phyloP scores from a whole-genome alignment of 768 basidiomycete species.

The Tricholoma terreum region DNA sequence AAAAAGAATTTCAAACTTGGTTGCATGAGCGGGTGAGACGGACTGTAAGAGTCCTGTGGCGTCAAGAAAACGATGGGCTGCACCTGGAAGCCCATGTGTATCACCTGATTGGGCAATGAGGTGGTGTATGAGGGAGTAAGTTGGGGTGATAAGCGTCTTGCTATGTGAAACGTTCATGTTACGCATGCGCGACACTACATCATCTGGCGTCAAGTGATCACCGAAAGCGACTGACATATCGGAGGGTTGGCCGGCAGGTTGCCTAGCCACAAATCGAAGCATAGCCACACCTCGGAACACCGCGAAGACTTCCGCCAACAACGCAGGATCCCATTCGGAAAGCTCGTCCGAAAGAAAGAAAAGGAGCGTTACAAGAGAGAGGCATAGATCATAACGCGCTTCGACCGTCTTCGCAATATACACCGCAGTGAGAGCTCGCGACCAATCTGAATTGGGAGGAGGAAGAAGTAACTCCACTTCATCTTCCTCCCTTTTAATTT shows the following conservation, averaged over 20 bases:
- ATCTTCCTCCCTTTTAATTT: conserved; percentile 75
- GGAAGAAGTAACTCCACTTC: conserved; percentile 57
- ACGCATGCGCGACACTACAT: conserved; percentile 65
- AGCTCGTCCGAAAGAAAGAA: conserved; percentile 69
- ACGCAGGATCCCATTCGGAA: conserved; percentile 58
- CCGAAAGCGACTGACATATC: conserved; percentile 13
- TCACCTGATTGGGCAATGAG: conserved; percentile 54
- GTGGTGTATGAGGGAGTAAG: conserved; percentile 60
- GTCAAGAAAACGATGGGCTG: conserved; percentile 72
- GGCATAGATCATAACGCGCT: conserved; percentile 73
- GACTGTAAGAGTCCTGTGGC: conserved; percentile 64
- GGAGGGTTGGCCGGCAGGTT: conserved; percentile 44
- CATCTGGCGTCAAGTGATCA: conserved; percentile 37
- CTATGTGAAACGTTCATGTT: conserved; percentile 69
- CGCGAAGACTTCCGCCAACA: conserved; percentile 73
- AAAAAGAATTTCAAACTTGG: conserved; percentile 66
- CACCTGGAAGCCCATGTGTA: conserved; percentile 48
- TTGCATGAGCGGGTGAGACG: conserved; percentile 63
- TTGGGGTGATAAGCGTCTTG: conserved; percentile 44
- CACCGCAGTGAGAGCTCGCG: conserved; percentile 54
- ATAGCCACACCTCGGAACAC: conserved; percentile 78
- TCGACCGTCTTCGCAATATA: conserved; percentile 62
- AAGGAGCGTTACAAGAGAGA: conserved; percentile 61
- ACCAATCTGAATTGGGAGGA: conserved; percentile 58
- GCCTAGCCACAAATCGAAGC: conserved; percentile 57